Evolutionary conservation across 176 grass and related monocot species (phyloP).

Genomic region (Melocanna baccifera): DNA sequence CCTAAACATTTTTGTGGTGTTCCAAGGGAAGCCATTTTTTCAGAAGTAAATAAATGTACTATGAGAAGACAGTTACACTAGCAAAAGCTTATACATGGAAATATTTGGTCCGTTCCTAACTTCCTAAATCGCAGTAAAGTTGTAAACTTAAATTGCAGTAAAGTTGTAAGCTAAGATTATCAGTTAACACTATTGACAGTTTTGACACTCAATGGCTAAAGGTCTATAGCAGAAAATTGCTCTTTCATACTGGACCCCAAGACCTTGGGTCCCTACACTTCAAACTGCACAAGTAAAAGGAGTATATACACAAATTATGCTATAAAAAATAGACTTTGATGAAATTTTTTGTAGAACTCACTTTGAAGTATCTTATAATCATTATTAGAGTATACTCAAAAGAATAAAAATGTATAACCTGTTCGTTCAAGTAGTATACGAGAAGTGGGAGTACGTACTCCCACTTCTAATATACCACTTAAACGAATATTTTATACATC

Average conservation of each 20-base stretch:
- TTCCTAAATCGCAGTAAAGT: neutral
- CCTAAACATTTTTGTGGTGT: neutral
- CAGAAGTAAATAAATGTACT: neutral
- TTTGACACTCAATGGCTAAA: neutral
- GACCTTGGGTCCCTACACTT: neutral
- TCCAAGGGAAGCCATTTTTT: neutral
- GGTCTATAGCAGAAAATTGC: neutral
- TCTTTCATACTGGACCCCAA: neutral
- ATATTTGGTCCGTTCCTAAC: neutral
- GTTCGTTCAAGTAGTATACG: too few relatives aligned
- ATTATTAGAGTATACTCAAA: too few relatives aligned
- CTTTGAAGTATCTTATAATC: too few relatives aligned
- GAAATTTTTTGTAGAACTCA: too few relatives aligned
- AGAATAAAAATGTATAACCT: too few relatives aligned
- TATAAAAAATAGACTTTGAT: too few relatives aligned
- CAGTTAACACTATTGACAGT: neutral
- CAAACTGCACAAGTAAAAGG: neutral
- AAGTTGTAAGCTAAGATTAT: conserved; percentile 3
- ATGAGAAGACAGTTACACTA: neutral
- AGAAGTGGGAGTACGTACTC: too few relatives aligned
- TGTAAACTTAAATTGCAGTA: neutral
- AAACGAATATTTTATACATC: too few relatives aligned
- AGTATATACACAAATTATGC: too few relatives aligned
- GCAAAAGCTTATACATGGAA: neutral
- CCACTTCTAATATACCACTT: too few relatives aligned